Base-by-base conservation (phyloP, 2,329 filamentous ascomycete species). In the Gnomoniopsis smithogilvyi region DNA sequence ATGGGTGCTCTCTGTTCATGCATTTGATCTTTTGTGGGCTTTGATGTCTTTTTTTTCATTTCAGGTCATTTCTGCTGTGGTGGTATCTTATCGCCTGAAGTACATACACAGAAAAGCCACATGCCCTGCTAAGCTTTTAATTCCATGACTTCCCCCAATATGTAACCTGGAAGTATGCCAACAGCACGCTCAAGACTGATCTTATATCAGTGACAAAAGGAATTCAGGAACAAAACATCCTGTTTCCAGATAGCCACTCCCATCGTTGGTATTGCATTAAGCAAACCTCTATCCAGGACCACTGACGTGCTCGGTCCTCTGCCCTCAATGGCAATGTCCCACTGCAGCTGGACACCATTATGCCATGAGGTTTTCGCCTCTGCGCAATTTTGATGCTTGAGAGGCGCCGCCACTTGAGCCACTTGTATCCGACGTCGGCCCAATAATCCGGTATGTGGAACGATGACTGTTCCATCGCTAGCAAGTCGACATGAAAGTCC, bases 81-180 rank as follows among this genome's bases (percentile, higher is more conserved):
- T 41, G 49, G 24, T 52, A 56, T 56, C 36, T 41, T 11, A 49
- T 61, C 26, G 8, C 56, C 47, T 56, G 38, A 33, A 46, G 24
- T 21, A 26, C 45, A 52, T 38, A 26, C 26, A 30, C 26, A 30
- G 46, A 36, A 30, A 47, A 41, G 36, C 36, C 36, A 41, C 36
- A 41, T 41, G 12, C 36, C 7, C 17, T 36, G 36, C 36, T 41
- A 41, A 7, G 36, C 36, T 41, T 41, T 41, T 41, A n/a, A 14
- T 41, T 12, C 12, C 12, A 36, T 30, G 8, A 30, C 26, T 8
- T 30, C 26, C 4, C 26, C 26, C 26, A n/a, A 6, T 12, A 12
- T 14, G 4, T 3, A 14, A 41, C 36, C 36, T 41, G 11, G 4
- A 41, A 41, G 36, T 41, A 41, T 41, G 36, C 36, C 12, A 14